Evolutionary conservation across 192 early-diverging fungal species (phyloP).

Genomic region (Entomortierella beljakovae): DNA sequence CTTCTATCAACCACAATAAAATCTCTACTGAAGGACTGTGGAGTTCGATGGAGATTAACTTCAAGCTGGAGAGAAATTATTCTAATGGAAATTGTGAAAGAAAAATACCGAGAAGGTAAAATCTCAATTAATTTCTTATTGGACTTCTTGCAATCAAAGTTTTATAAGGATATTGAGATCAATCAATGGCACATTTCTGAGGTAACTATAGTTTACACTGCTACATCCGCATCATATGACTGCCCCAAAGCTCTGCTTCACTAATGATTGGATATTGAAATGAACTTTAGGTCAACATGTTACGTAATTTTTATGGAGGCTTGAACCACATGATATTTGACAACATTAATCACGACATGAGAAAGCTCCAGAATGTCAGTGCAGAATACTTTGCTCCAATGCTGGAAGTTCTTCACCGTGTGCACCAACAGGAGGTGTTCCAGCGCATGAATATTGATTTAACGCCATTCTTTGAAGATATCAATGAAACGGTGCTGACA

Average conservation of each 20-base stretch:
- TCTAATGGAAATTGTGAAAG: constrained; percentile 59
- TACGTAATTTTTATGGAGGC: constrained; percentile 58
- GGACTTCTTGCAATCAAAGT: constrained; percentile 52
- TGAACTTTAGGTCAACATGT: constrained; percentile 56
- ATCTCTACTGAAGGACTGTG: constrained; percentile 73
- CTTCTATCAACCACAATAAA: constrained; percentile 66
- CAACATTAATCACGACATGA: constrained; percentile 54
- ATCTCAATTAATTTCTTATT: constrained; percentile 33
- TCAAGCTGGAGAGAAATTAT: constrained; percentile 63
- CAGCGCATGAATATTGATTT: constrained; percentile 42
- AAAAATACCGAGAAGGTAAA: constrained; percentile 55
- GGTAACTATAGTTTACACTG: constrained; percentile 37
- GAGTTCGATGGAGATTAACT: constrained; percentile 75
- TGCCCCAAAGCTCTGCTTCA: background rate
- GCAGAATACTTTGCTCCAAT: constrained; percentile 37
- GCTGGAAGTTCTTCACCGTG: constrained; percentile 41
- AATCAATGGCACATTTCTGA: constrained; percentile 67
- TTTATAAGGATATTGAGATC: constrained; percentile 60
- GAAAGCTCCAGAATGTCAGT: constrained; percentile 31
- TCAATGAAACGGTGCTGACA: constrained; percentile 40
- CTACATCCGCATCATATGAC: background rate
- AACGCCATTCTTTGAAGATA: constrained; percentile 51
- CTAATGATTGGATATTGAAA: background rate
- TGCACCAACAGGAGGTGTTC: constrained; percentile 50
- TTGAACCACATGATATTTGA: constrained; percentile 58